Percentiles rank a stretch among this genome's conserved stretches.
Conservation (phyloP, 768 basidiomycete genomes). For the Serendipita vermifera region DNA sequence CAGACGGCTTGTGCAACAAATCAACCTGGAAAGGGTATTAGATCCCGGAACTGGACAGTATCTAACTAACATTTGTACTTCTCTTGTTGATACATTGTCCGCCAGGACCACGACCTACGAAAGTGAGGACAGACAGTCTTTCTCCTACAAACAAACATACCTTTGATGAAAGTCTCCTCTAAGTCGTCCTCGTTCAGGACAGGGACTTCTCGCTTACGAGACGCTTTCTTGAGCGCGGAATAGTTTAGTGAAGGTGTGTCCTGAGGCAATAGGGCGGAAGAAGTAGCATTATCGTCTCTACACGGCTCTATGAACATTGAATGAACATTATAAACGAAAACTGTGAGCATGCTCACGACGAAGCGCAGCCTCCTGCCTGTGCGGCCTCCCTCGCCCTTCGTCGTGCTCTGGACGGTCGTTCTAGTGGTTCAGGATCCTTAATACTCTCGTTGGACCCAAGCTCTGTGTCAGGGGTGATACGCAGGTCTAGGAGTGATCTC, state of each 20-base stretch:
- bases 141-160: slow-evolving; percentile 28
- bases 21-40: slow-evolving; percentile 46
- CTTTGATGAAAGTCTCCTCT: slow-evolving; percentile 79
- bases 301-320: background rate
- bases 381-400: slow-evolving; percentile 29
- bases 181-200: slow-evolving; percentile 65
- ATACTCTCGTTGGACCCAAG: slow-evolving; percentile 74
- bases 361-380: background rate
- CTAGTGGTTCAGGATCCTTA: slow-evolving; percentile 40
- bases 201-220: slow-evolving; percentile 49
- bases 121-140: background rate
- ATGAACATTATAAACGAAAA: background rate
- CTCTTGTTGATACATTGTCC: slow-evolving; percentile 98
- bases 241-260: slow-evolving; percentile 35
- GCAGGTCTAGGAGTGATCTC: slow-evolving; percentile 39
- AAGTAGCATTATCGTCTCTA: slow-evolving; percentile 11
- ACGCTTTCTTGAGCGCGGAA: slow-evolving; percentile 58
- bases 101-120: slow-evolving; percentile 74
- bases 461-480: slow-evolving; percentile 69
- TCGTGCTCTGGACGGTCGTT: slow-evolving; percentile 39
- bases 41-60: background rate
- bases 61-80: slow-evolving; percentile 35
- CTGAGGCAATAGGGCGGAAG: slow-evolving; percentile 14
- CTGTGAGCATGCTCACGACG: background rate
- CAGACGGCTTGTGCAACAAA: slow-evolving; percentile 77